Evolutionary conservation across 257 asterid genomes (phyloP), one percentile per base, ranked within the genome.

Genomic region (Asclepias syriaca): DNA sequence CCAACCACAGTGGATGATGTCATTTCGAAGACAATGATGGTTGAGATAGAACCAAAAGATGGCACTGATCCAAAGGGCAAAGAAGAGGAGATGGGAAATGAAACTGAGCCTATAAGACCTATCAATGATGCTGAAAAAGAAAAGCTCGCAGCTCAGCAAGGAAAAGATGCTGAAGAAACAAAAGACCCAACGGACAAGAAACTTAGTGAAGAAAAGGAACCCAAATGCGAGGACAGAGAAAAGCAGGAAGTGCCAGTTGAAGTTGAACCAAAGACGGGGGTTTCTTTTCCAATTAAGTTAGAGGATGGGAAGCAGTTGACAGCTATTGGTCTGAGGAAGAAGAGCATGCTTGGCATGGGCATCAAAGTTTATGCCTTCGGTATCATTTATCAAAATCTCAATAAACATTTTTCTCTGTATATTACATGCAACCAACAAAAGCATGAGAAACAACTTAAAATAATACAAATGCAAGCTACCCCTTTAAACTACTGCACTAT

Each of bases 291-390:
- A 24, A 89, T 81, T 49, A 77, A 18, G 80, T 67, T 89, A 78
- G 82, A 71, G 6, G 88, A 86, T 29, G 89, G 89, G 67, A 90
- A 84, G 80, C 81, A 78, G 72, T 84, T 91, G 70, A 73, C 75
- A 60, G 82, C 90, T 51, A 84, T 83, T 53, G 94, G 97, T 54
- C 77, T 87, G 80, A 84, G 96, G 81, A 91, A 89, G 88, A 91
- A 86, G 80, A 89, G 92, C 86, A 82, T 89, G 85, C 84, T 89
- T 57, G 90, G 97, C 72, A 16, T 88, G 69, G 84, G 93, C 68
- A 79, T 91, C 84, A 89, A 89, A 83, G 81, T 89, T 32, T 87
- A 86, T 61, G 90, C 79, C 77, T 91, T 87, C 53, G 94, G 90
- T 90, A 84, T 3, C 45, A 60, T 65, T 12, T 12, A 77, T 37